Evolutionary conservation across 345 rosid genomes (phyloP).

Genomic region (Camelina hispida): DNA sequence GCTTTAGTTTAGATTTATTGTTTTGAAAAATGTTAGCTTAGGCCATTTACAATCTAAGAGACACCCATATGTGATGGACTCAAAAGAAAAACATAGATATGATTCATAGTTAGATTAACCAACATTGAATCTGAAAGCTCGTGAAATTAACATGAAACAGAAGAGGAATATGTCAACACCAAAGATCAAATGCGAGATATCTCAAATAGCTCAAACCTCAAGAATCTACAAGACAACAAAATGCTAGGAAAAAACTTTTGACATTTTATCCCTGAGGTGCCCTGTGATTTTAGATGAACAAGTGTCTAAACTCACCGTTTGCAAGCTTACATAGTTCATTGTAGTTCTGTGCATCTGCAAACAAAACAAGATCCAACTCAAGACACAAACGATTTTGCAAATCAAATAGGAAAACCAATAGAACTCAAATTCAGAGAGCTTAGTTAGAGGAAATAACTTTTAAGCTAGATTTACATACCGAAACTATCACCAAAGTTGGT

Average conservation of each 20-base stretch:
- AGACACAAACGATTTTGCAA: background rate
- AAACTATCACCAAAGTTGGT: conserved; percentile 82
- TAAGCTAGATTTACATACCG: conserved; percentile 49
- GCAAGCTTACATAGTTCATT: conserved; percentile 94
- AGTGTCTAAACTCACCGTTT: conserved; percentile 70
- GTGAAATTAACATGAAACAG: conserved; percentile 28
- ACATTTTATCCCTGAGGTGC: too few species aligned
- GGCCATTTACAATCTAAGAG: too few species aligned
- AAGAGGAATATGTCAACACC: background rate
- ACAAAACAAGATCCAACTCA: conserved; percentile 13
- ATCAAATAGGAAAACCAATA: background rate
- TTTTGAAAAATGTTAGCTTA: too few species aligned
- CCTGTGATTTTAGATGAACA: conserved; percentile 57
- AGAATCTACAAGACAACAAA: background rate
- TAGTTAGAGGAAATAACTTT: background rate
- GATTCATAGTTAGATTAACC: background rate
- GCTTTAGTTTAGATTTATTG: too few species aligned
- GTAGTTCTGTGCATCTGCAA: conserved; percentile 68
- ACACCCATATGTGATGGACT: too few species aligned
- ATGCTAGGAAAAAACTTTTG: background rate
- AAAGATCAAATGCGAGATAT: background rate
- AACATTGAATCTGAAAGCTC: background rate
- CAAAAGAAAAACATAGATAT: background rate
- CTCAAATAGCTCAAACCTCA: conserved; percentile 1
- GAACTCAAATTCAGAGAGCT: background rate